Conservation (phyloP, 805 yeast species). For the Candida insectorum region DNA sequence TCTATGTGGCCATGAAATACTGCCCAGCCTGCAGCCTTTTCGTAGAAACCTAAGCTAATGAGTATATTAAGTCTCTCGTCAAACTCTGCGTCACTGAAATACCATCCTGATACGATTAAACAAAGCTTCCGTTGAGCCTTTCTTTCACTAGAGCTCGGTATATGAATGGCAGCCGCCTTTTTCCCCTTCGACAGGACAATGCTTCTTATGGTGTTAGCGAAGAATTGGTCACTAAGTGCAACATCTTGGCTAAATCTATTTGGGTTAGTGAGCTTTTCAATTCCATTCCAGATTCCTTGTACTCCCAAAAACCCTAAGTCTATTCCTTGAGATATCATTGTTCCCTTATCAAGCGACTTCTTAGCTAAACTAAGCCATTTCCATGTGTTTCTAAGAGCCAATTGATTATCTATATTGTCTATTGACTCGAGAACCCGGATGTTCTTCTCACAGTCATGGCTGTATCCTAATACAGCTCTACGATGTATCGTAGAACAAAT, state of each 20-base stretch:
- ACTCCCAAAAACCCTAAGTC: slow-evolving; percentile 90
- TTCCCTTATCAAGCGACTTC: slow-evolving; percentile 57
- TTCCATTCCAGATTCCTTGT: slow-evolving; percentile 83
- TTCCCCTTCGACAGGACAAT: slow-evolving; percentile 49
- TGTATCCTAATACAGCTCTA: slow-evolving; percentile 73
- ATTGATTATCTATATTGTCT: slow-evolving; percentile 50
- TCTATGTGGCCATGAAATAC: slow-evolving; percentile 87
- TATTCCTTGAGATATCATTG: slow-evolving; percentile 64
- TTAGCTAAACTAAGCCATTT: slow-evolving; percentile 81
- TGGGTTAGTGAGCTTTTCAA: slow-evolving; percentile 44
- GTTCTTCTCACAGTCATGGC: slow-evolving; percentile 62
- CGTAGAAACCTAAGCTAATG: slow-evolving; percentile 57
- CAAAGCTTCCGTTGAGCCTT: slow-evolving; percentile 74
- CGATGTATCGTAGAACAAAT: slow-evolving; percentile 68
- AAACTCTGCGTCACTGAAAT: slow-evolving; percentile 68
- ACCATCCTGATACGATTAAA: slow-evolving; percentile 87
- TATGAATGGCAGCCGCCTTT: slow-evolving; percentile 44
- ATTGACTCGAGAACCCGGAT: slow-evolving; percentile 54
- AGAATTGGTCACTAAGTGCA: slow-evolving; percentile 34
- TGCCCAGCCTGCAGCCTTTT: slow-evolving; percentile 98
- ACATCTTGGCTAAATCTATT: slow-evolving; percentile 37
- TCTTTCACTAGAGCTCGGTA: slow-evolving; percentile 44
- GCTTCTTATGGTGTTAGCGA: slow-evolving; percentile 48
- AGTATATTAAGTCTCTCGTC: slow-evolving; percentile 63
- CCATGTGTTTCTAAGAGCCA: slow-evolving; percentile 72